A percentile compares a stretch with the other conserved stretches of the same genome.
These are phyloP conservation scores for Paecilomyces sp. DNA, from an alignment of 2,329 filamentous ascomycete species.

Conservation along the genomic window DNA sequence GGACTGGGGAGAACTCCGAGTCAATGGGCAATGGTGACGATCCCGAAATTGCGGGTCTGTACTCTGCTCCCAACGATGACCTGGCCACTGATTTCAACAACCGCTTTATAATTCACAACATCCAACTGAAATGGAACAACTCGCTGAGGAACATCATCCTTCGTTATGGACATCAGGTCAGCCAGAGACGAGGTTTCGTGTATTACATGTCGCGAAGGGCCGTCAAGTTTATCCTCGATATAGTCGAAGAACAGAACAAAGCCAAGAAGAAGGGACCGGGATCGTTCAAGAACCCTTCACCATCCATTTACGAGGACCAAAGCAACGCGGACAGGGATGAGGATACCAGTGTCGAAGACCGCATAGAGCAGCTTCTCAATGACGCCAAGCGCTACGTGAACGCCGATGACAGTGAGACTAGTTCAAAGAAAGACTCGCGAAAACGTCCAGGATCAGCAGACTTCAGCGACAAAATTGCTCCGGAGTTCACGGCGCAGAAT, in stretches of 20 bases:
- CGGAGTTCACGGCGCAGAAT: conserved; percentile 84
- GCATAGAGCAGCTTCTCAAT: conserved; percentile 75
- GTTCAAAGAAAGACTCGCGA: conserved; percentile 30
- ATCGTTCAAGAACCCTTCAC: conserved; percentile 20
- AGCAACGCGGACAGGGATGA: conserved; percentile 45
- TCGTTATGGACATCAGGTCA: conserved; percentile 94
- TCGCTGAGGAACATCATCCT: conserved; percentile 90
- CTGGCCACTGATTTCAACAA: conserved; percentile 96
- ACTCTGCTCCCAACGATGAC: conserved; percentile 66
- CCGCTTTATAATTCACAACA: conserved; percentile 94
- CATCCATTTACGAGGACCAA: conserved; percentile 21
- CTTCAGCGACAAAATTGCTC: conserved; percentile 67
- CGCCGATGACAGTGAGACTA: conserved; percentile 52
- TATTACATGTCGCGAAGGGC: conserved; percentile 95
- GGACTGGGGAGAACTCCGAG: conserved; percentile 26
- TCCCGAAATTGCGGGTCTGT: conserved; percentile 48
- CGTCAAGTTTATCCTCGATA: conserved; percentile 96
- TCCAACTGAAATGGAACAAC: conserved; percentile 98
- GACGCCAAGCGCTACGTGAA: conserved; percentile 79
- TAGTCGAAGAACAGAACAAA: conserved; percentile 88
- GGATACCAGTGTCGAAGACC: conserved; percentile 66
- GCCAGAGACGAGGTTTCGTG: conserved; percentile 89
- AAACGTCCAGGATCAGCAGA: conserved; percentile 32
- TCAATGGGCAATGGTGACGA: conserved; percentile 50
- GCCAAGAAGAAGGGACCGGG: conserved; percentile 46